These are phyloP conservation scores for Yamadazyma takamatsuzukensis DNA, from an alignment of 805 yeast species.

Conservation along the genomic window DNA sequence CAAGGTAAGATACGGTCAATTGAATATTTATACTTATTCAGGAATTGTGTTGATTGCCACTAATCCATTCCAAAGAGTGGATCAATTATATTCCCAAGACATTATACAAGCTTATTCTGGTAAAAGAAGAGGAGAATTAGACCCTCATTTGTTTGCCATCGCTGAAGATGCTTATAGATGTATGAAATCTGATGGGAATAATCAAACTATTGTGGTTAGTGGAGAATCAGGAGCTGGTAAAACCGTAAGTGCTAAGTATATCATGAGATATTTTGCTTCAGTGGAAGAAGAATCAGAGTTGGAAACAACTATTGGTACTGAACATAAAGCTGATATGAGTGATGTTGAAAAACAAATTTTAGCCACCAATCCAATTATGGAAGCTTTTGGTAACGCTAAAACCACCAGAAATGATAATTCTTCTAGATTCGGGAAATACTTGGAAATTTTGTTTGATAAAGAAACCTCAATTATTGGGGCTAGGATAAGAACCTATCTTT, in stretches of 20 bases:
- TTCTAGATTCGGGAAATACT: constrained; percentile 93
- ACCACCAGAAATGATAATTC: constrained; percentile 97
- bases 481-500: constrained; percentile 82
- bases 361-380: constrained; percentile 97
- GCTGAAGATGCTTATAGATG: constrained; percentile 97
- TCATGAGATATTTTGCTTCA: constrained; percentile 95
- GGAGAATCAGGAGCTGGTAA: constrained; percentile 99
- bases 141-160: constrained; percentile 95
- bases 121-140: constrained; percentile 87
- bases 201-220: constrained; percentile 93
- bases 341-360: constrained; percentile 90
- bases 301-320: constrained; percentile 21
- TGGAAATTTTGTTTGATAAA: constrained; percentile 82
- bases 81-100: constrained; percentile 85
- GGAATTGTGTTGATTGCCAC: constrained; percentile 97
- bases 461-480: constrained; percentile 87
- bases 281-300: constrained; percentile 56
- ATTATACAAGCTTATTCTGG: constrained; percentile 95
- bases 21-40: constrained; percentile 90
- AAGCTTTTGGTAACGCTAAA: constrained; percentile 97
- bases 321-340: constrained; percentile 63
- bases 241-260: constrained; percentile 94
- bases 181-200: constrained; percentile 79
- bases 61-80: constrained; percentile 91
- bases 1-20: constrained; percentile 80